Evolutionary conservation across 2,329 filamentous ascomycete genomes (phyloP).

Genomic region (Ophiostoma tasmaniense): DNA sequence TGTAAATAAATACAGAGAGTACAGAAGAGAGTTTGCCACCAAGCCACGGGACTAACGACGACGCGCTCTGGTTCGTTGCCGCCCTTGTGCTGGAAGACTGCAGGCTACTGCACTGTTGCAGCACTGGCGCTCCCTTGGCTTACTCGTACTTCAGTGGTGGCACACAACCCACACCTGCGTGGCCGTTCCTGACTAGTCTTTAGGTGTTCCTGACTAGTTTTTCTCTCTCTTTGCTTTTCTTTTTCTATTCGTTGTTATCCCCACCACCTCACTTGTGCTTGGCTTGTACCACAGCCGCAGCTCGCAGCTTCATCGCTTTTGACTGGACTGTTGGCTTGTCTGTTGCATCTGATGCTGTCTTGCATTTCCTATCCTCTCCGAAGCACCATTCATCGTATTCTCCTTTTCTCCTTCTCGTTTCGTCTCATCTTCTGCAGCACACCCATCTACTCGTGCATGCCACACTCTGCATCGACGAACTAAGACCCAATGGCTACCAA

Average conservation of each 20-base stretch:
- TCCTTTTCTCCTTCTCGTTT: not conserved
- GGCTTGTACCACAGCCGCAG: not conserved
- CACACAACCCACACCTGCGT: not conserved
- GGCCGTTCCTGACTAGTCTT: constrained; percentile 5
- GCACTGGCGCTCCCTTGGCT: not conserved
- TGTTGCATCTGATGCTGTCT: not conserved
- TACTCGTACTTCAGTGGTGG: not conserved
- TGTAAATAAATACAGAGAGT: not conserved
- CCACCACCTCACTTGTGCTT: not conserved
- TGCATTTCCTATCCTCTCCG: not conserved
- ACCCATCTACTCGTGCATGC: not conserved
- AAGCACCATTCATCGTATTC: not conserved
- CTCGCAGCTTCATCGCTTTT: not conserved
- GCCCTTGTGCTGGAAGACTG: constrained; percentile 1
- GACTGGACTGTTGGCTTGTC: too few relatives aligned
- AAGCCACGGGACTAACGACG: not conserved
- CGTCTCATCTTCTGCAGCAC: not conserved
- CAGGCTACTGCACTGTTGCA: too few relatives aligned
- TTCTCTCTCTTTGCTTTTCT: not conserved
- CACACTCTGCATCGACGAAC: not conserved
- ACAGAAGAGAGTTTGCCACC: not conserved
- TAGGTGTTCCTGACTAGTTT: constrained; percentile 4
- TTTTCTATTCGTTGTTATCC: not conserved
- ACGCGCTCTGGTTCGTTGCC: constrained; percentile 1
- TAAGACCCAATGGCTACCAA: not conserved